Evolutionary conservation across 2,329 filamentous ascomycete genomes (phyloP).

Genomic region (Sordariomycetes sp.): DNA sequence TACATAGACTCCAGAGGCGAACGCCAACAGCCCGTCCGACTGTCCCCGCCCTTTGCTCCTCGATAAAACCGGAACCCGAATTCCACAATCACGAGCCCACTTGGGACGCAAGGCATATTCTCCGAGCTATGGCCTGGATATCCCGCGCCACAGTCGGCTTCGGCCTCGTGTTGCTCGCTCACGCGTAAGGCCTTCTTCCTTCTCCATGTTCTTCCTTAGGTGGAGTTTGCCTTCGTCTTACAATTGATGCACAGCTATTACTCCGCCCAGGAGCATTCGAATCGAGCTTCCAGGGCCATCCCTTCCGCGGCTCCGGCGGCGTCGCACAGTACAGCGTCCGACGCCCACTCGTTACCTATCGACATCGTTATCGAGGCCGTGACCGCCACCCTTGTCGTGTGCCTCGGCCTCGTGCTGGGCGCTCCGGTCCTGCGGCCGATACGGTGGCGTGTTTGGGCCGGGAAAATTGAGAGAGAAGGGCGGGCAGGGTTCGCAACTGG

Average conservation of each 20-base stretch:
- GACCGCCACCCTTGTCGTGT: conserved; percentile 68
- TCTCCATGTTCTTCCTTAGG: not conserved
- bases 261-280: conserved; percentile 86
- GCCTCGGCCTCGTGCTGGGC: conserved; percentile 68
- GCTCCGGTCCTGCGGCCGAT: conserved; percentile 76
- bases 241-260: conserved; percentile 58
- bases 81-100: not conserved
- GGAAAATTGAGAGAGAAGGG: conserved; percentile 72
- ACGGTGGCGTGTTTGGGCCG: conserved; percentile 71
- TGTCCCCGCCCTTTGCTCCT: not conserved
- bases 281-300: conserved; percentile 41
- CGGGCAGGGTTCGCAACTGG: conserved; percentile 43
- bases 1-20: not conserved
- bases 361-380: conserved; percentile 87
- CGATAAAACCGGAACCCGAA: not conserved
- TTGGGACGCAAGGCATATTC: not conserved
- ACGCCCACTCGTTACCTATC: conserved; percentile 51
- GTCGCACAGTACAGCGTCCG: conserved; percentile 33
- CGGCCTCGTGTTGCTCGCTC: conserved; percentile 69
- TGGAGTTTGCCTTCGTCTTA: not conserved
- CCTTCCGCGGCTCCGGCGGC: conserved; percentile 29
- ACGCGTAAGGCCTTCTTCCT: conserved; percentile 58
- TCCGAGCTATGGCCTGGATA: conserved; percentile 1
- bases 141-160: conserved; percentile 50
- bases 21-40: not conserved